Evolutionary conservation across 1,284 basidiomycete species (phyloP), one percentile per base, ranked within the genome.

Genomic region (Tylopilus sp.): DNA sequence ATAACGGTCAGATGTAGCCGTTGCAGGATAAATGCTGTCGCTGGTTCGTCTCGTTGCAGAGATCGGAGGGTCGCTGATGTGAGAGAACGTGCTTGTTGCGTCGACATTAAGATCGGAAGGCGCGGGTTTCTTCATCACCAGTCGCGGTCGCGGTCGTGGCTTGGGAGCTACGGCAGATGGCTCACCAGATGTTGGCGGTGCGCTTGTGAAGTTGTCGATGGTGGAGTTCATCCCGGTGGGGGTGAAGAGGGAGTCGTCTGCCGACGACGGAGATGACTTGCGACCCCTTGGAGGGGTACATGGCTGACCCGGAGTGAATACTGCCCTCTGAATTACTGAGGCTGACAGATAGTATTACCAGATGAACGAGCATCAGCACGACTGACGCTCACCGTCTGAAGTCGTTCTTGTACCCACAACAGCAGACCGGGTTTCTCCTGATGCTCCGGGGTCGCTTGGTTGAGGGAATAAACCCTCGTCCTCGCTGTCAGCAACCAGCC

Each of bases 401-500:
- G 46, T 36, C 4, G 26, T 34, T 36, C 26, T 33, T 29, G 38
- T 34, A 25, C 25, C 40, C 15, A 16, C 21, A 15, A 16, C 16
- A 12, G 28, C 29, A 10, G 41, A 33, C 19, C 6, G 21, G 13
- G 37, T 36, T 16, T 19, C 29, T 39, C 34, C 40, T 31, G 41
- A 37, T n/a, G 25, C 9, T 30, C 26, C 16, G 18, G 29, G 18
- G 6, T 4, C 18, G 33, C 41, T 29, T 18, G 49, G n/a, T 23
- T 28, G 45, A 13, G 41, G 15, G 11, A 47, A 48, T 15, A 0
- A 28, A 28, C 34, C 55, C 37, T 65, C 63, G 29, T 57, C 66
- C 42, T 65, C 63, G 44, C 63, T 68, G 53, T 68, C 63, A 12
- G 56, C 54, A 4, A 65, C 66, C 5, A 59, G 35, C 63, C 61